These are phyloP conservation scores for Pythium vanterpoolii DNA, from an alignment of 352 stramenopile species.

Conservation along the genomic window DNA sequence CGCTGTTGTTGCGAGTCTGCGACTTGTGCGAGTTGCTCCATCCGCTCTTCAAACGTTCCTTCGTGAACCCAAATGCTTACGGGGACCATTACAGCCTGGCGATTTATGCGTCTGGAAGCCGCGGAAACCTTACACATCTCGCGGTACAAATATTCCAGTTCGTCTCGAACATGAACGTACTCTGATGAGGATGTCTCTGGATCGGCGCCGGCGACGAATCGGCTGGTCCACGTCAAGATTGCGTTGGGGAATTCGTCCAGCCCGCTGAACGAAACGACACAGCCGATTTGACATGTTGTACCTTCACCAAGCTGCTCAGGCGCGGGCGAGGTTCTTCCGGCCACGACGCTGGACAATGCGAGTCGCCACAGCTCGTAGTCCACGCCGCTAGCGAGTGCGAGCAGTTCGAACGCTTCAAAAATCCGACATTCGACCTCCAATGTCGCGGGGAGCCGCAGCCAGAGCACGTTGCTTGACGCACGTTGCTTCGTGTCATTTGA, in stretches of 20 bases:
- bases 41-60: not conserved
- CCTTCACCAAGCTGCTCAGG: no score
- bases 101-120: not conserved
- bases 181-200: not conserved
- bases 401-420: constrained; percentile 13
- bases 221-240: not conserved
- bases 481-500: not conserved
- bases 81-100: not conserved
- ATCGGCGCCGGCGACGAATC: not conserved
- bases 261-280: constrained; percentile 9
- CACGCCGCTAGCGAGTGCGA: constrained; percentile 5
- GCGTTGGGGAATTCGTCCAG: constrained; percentile 1
- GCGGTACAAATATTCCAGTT: not conserved
- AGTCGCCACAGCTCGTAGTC: constrained; percentile 1
- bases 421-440: constrained; percentile 4
- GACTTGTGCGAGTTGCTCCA: constrained; percentile 5
- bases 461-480: not conserved
- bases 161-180: not conserved
- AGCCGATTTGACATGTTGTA: not conserved
- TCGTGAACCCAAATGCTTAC: constrained; percentile 1
- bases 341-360: not conserved
- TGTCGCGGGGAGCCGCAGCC: constrained; percentile 5
- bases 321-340: not conserved
- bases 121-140: not conserved
- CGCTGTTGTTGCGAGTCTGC: not conserved